These are phyloP conservation scores for Fusarium coicis DNA, from an alignment of 2,329 filamentous ascomycete genomes.

Conservation along the genomic window DNA sequence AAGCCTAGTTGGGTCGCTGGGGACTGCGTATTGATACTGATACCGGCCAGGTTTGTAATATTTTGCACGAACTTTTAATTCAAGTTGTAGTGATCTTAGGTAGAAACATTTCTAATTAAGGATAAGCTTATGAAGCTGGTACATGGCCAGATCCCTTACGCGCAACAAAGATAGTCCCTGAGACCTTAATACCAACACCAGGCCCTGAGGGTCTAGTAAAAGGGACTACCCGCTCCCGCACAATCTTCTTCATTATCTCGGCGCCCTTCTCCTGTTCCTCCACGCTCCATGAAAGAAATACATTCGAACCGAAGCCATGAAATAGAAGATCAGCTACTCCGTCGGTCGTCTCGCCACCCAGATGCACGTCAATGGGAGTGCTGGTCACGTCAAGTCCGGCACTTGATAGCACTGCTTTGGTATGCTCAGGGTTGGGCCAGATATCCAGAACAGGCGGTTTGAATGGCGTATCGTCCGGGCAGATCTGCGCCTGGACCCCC, in stretches of 20 bases:
- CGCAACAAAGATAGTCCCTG: not conserved
- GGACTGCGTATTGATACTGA: too few species aligned
- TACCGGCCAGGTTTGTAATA: too few species aligned
- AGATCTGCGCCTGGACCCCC: not conserved
- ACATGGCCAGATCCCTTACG: too few species aligned
- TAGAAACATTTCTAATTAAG: too few species aligned
- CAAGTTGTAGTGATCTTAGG: too few species aligned
- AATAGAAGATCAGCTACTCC: not conserved
- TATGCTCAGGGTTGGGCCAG: not conserved
- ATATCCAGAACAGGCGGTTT: fast-evolving
- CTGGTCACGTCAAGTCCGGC: not conserved
- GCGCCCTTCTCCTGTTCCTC: not conserved
- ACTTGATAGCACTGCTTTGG: not conserved
- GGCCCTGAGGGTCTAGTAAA: not conserved
- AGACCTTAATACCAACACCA: not conserved
- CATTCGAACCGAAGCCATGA: not conserved
- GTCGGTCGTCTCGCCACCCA: not conserved
- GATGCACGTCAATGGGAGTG: not conserved
- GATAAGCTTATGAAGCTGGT: too few species aligned
- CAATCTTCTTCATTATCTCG: not conserved
- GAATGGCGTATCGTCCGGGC: fast-evolving
- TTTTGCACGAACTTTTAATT: too few species aligned
- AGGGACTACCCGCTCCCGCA: not conserved
- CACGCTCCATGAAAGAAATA: not conserved
- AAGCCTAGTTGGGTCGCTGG: too few species aligned